phyloP scores from a whole-genome alignment of 148 eudicot species.

The Nepenthes mirabilis region DNA sequence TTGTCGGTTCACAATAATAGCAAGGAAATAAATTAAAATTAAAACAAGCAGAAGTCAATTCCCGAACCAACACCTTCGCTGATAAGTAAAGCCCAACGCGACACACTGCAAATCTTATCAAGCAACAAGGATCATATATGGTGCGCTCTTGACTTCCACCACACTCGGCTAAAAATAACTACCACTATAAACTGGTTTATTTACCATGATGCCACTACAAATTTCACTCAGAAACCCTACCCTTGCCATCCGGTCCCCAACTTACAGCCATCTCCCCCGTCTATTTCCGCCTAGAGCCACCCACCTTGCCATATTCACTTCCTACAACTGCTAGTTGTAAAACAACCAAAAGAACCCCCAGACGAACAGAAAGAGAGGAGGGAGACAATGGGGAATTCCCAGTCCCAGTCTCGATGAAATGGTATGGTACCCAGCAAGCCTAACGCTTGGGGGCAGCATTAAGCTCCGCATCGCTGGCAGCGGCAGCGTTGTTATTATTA shows the following conservation, averaged over 20 bases:
- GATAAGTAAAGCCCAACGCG: background rate
- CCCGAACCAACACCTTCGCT: constrained; percentile 76
- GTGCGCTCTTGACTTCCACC: constrained; percentile 99
- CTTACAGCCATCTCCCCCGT: constrained; percentile 7
- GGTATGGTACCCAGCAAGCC: background rate
- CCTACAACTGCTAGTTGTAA: background rate
- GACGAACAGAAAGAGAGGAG: background rate
- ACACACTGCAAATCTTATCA: constrained; percentile 2
- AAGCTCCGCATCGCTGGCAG: background rate
- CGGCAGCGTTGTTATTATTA: background rate
- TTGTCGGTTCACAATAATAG: too few species aligned
- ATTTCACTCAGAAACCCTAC: background rate
- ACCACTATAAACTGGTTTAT: background rate
- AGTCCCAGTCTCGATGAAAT: background rate
- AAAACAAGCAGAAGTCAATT: constrained; percentile 68
- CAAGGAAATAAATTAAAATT: background rate
- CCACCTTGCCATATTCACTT: background rate
- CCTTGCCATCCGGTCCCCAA: background rate
- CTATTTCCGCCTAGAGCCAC: background rate
- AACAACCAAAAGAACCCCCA: background rate
- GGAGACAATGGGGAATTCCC: constrained; percentile 9
- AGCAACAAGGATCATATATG: constrained; percentile 41
- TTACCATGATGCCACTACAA: background rate
- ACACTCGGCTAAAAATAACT: background rate
- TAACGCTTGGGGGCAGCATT: background rate